Base-by-base conservation (phyloP, 352 stramenopile species). In the Pythium sukuiense region DNA sequence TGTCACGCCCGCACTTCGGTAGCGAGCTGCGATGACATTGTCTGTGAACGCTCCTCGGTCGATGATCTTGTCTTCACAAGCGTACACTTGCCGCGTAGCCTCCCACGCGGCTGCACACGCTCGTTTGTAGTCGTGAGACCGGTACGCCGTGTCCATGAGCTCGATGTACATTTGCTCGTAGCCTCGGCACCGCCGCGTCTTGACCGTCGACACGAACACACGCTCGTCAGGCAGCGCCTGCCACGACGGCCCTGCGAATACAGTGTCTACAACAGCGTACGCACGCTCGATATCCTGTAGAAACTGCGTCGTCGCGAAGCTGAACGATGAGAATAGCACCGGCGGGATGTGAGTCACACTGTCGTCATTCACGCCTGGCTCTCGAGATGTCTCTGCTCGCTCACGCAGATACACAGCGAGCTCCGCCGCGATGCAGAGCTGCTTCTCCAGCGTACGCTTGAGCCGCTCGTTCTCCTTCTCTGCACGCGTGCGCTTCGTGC, bases 391-490 rank as follows among this genome's bases (percentile, higher is more conserved):
- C n/a, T n/a, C n/a, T n/a, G n/a, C n/a, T n/a, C 65, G 64, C 14
- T 82, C 76, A 27, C 74, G 71, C 16, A 88, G 60, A 33, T 81
- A 69, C 26, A 76, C 33, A 30, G 84, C 70, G 8, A 88, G 73
- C 7, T 69, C 63, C 18, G 76, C 70, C 9, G 71, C 77, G 54
- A 86, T 62, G 43, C 71, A 55, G 49, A 84, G 76, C 59, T 88
- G 80, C 3, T 72, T 71, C 53, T 88, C 58, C 7, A 88, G 66
- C 45, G 76, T 70, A 7, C 26, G 59, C 16, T 73, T 73, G 0
- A 88, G 55, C 9, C 73, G 69, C 37, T 49, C 55, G 24, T 86
- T 85, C 65, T 88, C 77, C 7, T 50, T 41, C 57, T 88, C 76
- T 33, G 77, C 62, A n/a, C 59, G 60, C 2, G 69, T 55, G 6